Conservation (phyloP, 257 asterid genomes). For the Solanum medicagineum region DNA sequence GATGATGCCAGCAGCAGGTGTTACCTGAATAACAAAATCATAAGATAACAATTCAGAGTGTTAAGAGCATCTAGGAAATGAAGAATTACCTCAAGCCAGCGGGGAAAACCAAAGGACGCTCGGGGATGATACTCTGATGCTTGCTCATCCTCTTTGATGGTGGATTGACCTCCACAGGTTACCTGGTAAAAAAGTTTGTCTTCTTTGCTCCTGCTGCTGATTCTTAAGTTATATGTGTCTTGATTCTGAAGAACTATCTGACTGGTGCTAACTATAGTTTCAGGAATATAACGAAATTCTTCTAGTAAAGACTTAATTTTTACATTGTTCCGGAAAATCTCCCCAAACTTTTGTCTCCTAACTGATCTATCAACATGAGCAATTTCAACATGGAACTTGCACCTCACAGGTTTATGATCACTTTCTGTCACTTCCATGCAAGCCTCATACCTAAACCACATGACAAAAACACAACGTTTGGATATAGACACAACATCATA, state of each 20-base stretch:
- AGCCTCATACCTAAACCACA: slow-evolving; percentile 61
- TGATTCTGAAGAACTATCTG: slow-evolving; percentile 54
- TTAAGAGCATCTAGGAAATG: background rate
- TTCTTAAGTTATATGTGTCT: slow-evolving; percentile 49
- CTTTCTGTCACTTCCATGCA: slow-evolving; percentile 94
- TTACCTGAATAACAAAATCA: slow-evolving; percentile 32
- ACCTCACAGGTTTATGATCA: slow-evolving; percentile 92
- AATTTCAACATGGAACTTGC: slow-evolving; percentile 71
- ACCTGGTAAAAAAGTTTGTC: slow-evolving; percentile 55
- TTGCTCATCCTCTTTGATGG: slow-evolving; percentile 39
- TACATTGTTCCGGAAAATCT: slow-evolving; percentile 35
- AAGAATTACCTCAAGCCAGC: slow-evolving; percentile 80
- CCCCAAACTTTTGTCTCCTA: slow-evolving; percentile 70
- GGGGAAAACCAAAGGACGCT: slow-evolving; percentile 76
- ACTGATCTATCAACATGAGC: slow-evolving; percentile 81
- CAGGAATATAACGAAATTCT: slow-evolving; percentile 59
- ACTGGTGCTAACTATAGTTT: slow-evolving; percentile 39
- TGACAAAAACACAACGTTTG: background rate
- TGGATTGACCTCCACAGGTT: slow-evolving; percentile 69
- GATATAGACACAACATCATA: background rate
- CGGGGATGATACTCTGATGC: slow-evolving; percentile 51
- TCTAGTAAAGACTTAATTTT: slow-evolving; percentile 29
- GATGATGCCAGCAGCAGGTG: slow-evolving; percentile 59
- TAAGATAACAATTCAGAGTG: background rate
- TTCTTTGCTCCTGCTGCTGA: slow-evolving; percentile 55